A percentile compares a stretch with the other conserved stretches of the same genome.
These are phyloP conservation scores for Cladochytrium replicatum DNA, from an alignment of 192 early-diverging fungal genomes.

Conservation along the genomic window DNA sequence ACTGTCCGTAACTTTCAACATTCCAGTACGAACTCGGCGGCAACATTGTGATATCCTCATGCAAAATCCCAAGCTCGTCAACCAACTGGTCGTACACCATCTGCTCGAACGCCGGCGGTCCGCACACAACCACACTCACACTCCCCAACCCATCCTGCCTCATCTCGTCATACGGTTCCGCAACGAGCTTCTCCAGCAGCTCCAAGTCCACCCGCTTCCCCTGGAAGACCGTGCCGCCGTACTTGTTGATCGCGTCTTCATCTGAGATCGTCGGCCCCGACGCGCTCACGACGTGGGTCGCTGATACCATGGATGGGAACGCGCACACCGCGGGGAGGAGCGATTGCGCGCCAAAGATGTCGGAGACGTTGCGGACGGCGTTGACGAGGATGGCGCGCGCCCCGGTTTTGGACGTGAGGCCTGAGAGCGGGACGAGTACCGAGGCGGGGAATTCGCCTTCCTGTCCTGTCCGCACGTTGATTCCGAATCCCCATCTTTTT, in stretches of 20 bases:
- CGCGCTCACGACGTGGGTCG: not conserved
- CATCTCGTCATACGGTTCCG: not conserved
- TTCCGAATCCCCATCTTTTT: not conserved
- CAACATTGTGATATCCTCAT: not conserved
- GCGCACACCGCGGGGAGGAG: not conserved
- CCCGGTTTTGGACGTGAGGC: not conserved
- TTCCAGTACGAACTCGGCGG: not conserved
- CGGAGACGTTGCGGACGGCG: not conserved
- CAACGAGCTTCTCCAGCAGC: not conserved
- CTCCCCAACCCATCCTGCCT: too few species aligned
- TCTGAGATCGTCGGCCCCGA: too few species aligned
- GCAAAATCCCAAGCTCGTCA: not conserved
- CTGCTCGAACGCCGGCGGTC: not conserved
- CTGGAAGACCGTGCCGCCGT: not conserved
- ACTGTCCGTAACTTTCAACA: too few species aligned
- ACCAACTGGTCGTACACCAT: not conserved
- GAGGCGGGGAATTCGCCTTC: not conserved
- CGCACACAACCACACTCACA: not conserved
- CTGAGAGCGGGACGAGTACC: not conserved
- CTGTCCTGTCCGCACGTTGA: not conserved
- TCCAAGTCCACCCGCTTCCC: not conserved
- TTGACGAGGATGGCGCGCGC: not conserved
- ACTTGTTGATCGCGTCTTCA: not conserved
- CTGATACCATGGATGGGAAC: not conserved
- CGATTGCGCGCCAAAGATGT: not conserved